A percentile compares a stretch with the other conserved stretches of the same genome.
phyloP scores from a whole-genome alignment of 331 rosid species.

The Spiraea crenata region DNA sequence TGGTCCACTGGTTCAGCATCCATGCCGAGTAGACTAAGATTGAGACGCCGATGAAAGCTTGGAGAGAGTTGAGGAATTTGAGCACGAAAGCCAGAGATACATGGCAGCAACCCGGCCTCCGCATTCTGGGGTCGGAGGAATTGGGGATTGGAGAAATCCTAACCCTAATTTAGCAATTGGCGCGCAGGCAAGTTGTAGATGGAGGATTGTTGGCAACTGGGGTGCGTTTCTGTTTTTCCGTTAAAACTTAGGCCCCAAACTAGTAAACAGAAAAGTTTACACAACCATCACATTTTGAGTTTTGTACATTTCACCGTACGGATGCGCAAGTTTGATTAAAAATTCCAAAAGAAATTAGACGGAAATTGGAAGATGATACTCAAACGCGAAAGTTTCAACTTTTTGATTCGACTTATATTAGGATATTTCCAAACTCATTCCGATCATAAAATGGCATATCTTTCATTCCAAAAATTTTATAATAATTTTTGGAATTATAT shows the following conservation, averaged over 20 bases:
- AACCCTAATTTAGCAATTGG: background rate
- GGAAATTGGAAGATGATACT: too few relatives aligned
- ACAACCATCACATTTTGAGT: too few relatives aligned
- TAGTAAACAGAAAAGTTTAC: too few relatives aligned
- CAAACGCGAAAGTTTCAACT: too few relatives aligned
- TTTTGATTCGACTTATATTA: too few relatives aligned
- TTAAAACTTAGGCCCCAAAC: background rate
- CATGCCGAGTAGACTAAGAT: slow-evolving; percentile 73
- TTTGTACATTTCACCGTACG: too few relatives aligned
- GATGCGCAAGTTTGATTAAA: too few relatives aligned
- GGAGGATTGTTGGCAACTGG: background rate
- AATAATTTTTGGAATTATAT: too few relatives aligned
- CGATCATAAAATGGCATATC: too few relatives aligned
- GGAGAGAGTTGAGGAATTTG: slow-evolving; percentile 72
- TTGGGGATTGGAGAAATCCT: slow-evolving; percentile 10
- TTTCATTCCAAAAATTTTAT: too few relatives aligned
- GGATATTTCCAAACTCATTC: too few relatives aligned
- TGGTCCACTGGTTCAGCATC: slow-evolving; percentile 81
- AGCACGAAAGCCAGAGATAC: slow-evolving; percentile 67
- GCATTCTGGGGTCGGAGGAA: slow-evolving; percentile 37
- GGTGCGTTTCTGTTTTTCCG: background rate
- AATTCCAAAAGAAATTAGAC: too few relatives aligned
- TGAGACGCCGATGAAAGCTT: slow-evolving; percentile 77
- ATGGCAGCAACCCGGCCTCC: slow-evolving; percentile 61
- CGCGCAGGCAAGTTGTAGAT: background rate